Evolutionary conservation across 2,329 filamentous ascomycete species (phyloP).

Genomic region (Fusarium albosuccineum): DNA sequence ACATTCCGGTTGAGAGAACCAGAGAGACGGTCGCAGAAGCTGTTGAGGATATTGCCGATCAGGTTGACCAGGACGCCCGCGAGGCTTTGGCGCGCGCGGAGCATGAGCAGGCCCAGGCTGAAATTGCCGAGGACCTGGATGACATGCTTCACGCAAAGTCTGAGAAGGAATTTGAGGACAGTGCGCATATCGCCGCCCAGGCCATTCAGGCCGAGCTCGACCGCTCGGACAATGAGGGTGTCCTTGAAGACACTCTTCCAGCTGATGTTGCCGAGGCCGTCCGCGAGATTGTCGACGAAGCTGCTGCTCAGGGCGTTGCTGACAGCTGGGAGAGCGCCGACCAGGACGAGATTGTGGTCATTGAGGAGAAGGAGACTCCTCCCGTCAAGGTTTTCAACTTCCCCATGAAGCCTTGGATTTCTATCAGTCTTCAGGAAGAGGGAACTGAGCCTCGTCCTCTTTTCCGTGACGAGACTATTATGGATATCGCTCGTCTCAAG

Average conservation of each 20-base stretch:
- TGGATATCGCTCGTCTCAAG: constrained; percentile 94
- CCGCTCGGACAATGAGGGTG: constrained; percentile 64
- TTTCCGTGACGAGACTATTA: constrained; percentile 83
- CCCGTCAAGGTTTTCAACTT: constrained; percentile 92
- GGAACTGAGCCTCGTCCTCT: constrained; percentile 68
- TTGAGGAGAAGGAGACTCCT: constrained; percentile 74
- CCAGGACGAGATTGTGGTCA: constrained; percentile 73
- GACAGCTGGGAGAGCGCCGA: constrained; percentile 94
- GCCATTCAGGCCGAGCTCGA: constrained; percentile 67
- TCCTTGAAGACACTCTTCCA: constrained; percentile 63
- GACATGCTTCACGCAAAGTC: constrained; percentile 65
- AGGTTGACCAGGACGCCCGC: constrained; percentile 68
- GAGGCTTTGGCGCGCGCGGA: constrained; percentile 72
- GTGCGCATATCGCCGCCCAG: constrained; percentile 59
- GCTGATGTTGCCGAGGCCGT: constrained; percentile 56
- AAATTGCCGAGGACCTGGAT: constrained; percentile 61
- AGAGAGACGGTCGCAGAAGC: constrained; percentile 80
- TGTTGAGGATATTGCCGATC: constrained; percentile 72
- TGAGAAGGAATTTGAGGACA: constrained; percentile 66
- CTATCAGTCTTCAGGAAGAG: constrained; percentile 79
- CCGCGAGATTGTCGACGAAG: constrained; percentile 57
- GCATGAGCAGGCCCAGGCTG: constrained; percentile 61
- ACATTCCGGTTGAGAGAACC: constrained; percentile 64
- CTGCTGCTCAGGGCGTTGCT: constrained; percentile 70
- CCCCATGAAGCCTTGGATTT: constrained; percentile 95